Evolutionary conservation across 768 basidiomycete genomes (phyloP).

Genomic region (Rhodotorula babjevae): DNA sequence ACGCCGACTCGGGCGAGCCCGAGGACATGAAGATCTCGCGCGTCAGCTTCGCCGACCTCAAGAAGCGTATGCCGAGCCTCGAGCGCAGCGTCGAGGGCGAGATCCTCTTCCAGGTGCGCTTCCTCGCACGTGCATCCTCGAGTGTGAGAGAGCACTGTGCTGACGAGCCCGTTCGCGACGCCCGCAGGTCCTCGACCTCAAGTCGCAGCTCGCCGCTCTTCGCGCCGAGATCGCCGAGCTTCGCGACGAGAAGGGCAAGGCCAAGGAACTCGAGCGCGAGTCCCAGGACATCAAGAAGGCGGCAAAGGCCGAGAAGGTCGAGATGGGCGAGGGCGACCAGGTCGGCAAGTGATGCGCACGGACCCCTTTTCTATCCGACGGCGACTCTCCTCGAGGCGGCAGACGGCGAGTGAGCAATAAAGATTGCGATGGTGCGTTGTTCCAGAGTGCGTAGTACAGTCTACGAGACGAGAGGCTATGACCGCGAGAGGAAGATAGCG

Average conservation of each 20-base stretch:
- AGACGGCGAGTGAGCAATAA: background rate
- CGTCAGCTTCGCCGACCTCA: constrained; percentile 46
- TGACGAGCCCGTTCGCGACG: no score
- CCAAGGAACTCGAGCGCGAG: background rate
- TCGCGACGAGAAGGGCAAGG: constrained; percentile 4
- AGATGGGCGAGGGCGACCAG: no score
- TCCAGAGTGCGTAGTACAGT: background rate
- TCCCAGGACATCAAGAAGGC: background rate
- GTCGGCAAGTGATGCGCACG: no score
- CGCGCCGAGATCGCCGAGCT: constrained; percentile 31
- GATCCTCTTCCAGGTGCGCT: constrained; percentile 19
- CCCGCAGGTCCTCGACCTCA: constrained; percentile 36
- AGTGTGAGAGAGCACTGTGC: no score
- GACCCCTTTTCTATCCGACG: no score
- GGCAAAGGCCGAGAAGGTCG: background rate
- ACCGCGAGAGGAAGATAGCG: background rate
- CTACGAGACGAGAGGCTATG: background rate
- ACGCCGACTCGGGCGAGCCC: constrained; percentile 20
- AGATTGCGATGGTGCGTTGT: background rate
- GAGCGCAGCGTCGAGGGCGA: constrained; percentile 11
- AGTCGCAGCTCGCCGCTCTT: constrained; percentile 43
- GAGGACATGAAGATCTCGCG: constrained; percentile 46
- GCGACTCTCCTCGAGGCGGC: no score
- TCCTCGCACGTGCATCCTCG: no score
- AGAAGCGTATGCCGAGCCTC: constrained; percentile 38